Evolutionary conservation across 345 rosid species (phyloP), one percentile per base, ranked within the genome.

Genomic region (Brassica incana): DNA sequence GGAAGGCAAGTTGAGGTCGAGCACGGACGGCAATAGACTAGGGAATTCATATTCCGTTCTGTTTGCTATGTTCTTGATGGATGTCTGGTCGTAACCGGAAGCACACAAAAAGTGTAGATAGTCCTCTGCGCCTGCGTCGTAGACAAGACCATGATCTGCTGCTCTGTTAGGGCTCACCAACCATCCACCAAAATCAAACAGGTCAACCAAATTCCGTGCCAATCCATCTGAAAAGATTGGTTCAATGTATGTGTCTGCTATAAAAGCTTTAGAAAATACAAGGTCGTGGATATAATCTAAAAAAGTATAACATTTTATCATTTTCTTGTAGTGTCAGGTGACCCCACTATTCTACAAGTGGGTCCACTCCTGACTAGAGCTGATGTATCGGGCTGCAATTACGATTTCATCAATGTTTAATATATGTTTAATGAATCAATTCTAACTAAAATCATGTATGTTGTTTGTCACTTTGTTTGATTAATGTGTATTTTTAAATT

Each of bases 181-280:
- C 8, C 91, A 91, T 3, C 88, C 84, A 5, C 95, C 97, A 3
- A 32, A 78, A 15, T 86, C 87, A 10, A 88, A 88, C 9, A 87
- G 38, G 40, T 87, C 82, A 2, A 90, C 88, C 6, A 82, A 85
- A 32, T 80, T 66, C 5, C 25, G 58, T 6, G 79, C 36, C 1
- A 74, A 67, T 5, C 70, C 85, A 1, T 89, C 85, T 29, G 88
- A 87, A 15, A 78, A 40, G 15, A 87, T 87, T 14, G 48, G 84
- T 27, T 85, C n/a, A 72, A 79, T 62, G 62, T 72, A 65, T 25
- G 87, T 81, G 72, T 84, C 75, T 2, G 71, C 79, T 36, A 35
- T 73, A 69, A 72, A 65, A 70, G 72, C 85, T 84, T 23, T n/a
- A 9, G 9, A 40, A 40, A 2, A 27, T 27, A 27, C 29, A 27